Evolutionary conservation across 2,329 filamentous ascomycete species (phyloP).

Genomic region (Venturiaceae sp.): DNA sequence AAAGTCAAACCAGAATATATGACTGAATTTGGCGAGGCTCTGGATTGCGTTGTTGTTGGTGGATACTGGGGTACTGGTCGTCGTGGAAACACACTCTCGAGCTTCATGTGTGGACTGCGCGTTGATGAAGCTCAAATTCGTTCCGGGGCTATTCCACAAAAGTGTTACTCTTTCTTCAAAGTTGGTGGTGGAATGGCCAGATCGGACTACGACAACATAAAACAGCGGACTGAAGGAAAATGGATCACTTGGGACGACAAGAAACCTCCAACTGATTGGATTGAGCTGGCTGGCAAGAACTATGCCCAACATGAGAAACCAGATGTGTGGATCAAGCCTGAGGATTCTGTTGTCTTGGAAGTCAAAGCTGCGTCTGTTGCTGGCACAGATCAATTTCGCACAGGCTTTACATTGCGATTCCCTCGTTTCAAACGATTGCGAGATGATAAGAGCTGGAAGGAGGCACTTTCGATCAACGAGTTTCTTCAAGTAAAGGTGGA

Average conservation of each 20-base stretch:
- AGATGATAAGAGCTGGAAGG: slow-evolving; percentile 75
- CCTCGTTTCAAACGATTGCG: slow-evolving; percentile 78
- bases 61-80: slow-evolving; percentile 87
- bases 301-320: slow-evolving; percentile 62
- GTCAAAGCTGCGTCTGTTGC: slow-evolving; percentile 80
- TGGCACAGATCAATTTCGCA: slow-evolving; percentile 67
- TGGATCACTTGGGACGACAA: slow-evolving; percentile 79
- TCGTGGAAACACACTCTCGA: slow-evolving; percentile 73
- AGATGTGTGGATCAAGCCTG: slow-evolving; percentile 87
- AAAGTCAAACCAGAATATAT: slow-evolving; percentile 99
- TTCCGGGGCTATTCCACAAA: slow-evolving; percentile 50
- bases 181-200: slow-evolving; percentile 89
- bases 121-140: slow-evolving; percentile 59
- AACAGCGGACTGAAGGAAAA: slow-evolving; percentile 79
- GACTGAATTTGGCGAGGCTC: slow-evolving; percentile 86
- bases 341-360: slow-evolving; percentile 76
- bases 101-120: slow-evolving; percentile 81
- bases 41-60: slow-evolving; percentile 83
- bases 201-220: slow-evolving; percentile 74
- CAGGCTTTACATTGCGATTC: slow-evolving; percentile 72
- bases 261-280: slow-evolving; percentile 64
- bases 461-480: slow-evolving; percentile 66
- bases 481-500: slow-evolving; percentile 62
- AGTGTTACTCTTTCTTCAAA: slow-evolving; percentile 92
- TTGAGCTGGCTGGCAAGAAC: slow-evolving; percentile 73